These are phyloP conservation scores for Dictyostelium citrinum DNA, from an alignment of 78 protist genomes.

Conservation along the genomic window DNA sequence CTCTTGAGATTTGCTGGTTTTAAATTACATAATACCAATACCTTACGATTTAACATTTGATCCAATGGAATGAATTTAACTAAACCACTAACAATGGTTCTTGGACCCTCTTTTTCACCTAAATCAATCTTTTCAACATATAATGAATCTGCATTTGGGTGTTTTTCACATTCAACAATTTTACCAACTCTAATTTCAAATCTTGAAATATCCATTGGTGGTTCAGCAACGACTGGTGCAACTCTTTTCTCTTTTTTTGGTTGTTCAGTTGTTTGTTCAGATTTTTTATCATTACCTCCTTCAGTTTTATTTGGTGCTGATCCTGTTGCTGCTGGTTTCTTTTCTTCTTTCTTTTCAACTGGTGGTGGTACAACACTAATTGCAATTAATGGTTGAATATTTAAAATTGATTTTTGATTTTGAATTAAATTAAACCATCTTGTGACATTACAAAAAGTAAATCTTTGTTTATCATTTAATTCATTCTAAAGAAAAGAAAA, in stretches of 20 bases:
- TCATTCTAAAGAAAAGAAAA: background rate
- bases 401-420: slow-evolving; percentile 8
- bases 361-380: slow-evolving; percentile 71
- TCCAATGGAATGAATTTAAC: slow-evolving; percentile 80
- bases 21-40: slow-evolving; percentile 89
- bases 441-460: slow-evolving; percentile 60
- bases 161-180: slow-evolving; percentile 81
- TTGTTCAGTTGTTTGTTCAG: background rate
- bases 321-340: slow-evolving; percentile 21
- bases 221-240: slow-evolving; percentile 38
- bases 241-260: slow-evolving; percentile 3
- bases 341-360: slow-evolving; percentile 44
- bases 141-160: slow-evolving; percentile 84
- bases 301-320: background rate
- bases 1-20: slow-evolving; percentile 82
- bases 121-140: slow-evolving; percentile 92
- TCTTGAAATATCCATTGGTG: slow-evolving; percentile 81
- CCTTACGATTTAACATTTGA: slow-evolving; percentile 61
- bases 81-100: slow-evolving; percentile 86
- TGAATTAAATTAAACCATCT: slow-evolving; percentile 73
- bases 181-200: slow-evolving; percentile 88
- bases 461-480: slow-evolving; percentile 71
- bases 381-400: slow-evolving; percentile 29
- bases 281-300: slow-evolving; percentile 17
- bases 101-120: slow-evolving; percentile 82